These are phyloP conservation scores for Podospora tetraspora DNA, from an alignment of 495 filamentous ascomycete genomes.

Conservation along the genomic window DNA sequence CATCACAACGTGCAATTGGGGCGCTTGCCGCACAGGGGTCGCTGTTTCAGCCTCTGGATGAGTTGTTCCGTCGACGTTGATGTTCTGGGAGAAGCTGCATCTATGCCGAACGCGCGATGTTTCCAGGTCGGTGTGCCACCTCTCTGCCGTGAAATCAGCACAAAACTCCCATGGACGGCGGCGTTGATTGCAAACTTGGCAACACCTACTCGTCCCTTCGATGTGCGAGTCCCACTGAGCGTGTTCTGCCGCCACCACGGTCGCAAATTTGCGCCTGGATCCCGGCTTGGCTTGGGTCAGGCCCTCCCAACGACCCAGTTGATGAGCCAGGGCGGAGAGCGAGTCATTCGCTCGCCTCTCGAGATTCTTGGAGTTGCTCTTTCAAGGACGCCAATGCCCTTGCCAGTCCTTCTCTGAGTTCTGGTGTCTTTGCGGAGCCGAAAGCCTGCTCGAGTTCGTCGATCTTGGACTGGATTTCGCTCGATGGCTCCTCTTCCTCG, in stretches of 20 bases:
- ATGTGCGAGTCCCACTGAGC: not conserved
- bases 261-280: no score
- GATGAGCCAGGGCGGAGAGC: not conserved
- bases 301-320: not conserved
- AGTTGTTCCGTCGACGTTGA: not conserved
- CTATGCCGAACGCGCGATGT: not conserved
- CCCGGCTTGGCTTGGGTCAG: not conserved
- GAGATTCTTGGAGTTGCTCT: not conserved
- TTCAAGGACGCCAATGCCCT: not conserved
- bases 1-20: not conserved
- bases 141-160: not conserved
- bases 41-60: not conserved
- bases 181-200: not conserved
- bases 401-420: not conserved
- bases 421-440: slow-evolving; percentile 3
- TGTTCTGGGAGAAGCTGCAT: not conserved
- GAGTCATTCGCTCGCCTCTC: not conserved
- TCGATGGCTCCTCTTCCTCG: not conserved
- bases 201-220: not conserved
- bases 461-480: slow-evolving; percentile 2
- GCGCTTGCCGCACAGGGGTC: not conserved
- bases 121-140: not conserved
- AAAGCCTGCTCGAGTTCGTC: not conserved
- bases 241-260: not conserved
- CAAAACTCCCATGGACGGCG: not conserved